Evolutionary conservation across 805 yeast species (phyloP), one percentile per base, ranked within the genome.

Genomic region (Candida xyloterini): DNA sequence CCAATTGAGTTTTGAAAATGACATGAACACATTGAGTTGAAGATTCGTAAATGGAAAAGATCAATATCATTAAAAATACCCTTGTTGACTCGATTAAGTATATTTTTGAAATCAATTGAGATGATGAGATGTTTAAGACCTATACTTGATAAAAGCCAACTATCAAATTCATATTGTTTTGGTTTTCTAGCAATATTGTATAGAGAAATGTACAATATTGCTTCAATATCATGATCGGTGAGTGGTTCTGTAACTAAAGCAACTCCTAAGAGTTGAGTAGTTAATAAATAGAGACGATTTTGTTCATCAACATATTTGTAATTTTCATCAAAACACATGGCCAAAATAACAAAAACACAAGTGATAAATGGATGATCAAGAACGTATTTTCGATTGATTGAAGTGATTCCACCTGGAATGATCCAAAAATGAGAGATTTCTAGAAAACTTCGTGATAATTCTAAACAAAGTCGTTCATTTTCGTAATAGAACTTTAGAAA

Each of bases 151-250:
- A 76, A 47, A 8, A 73, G 58, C 73, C 81, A 70, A 13, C 71
- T 65, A 53, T 78, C 78, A 45, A 74, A 62, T 36, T 69, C 67
- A n/a, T 71, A 62, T 50, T 77, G 82, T 34, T 67, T 61, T 3
- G 79, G 73, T 44, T 75, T 76, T 45, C 80, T 62, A 2, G 79
- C 73, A 32, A 76, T 69, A 46, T 74, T 74, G 52, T 74, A 78
- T 53, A 74, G 57, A 15, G 78, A 68, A 36, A 78, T 66, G 50
- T 78, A 78, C 20, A 78, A 50, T 7, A 78, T 68, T 0, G 81
- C 82, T 51, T 78, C 84, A 25, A 77, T 69, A 49, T 78, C 84
- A 55, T 75, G 79, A 47, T 75, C 81, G 4, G 73, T 73, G 22
- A 78, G 55, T n/a, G 75, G 74, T 30, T 69, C 73, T 4, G 77